Conservation (phyloP, 495 filamentous ascomycete species). For the Ascobolus immersus region DNA sequence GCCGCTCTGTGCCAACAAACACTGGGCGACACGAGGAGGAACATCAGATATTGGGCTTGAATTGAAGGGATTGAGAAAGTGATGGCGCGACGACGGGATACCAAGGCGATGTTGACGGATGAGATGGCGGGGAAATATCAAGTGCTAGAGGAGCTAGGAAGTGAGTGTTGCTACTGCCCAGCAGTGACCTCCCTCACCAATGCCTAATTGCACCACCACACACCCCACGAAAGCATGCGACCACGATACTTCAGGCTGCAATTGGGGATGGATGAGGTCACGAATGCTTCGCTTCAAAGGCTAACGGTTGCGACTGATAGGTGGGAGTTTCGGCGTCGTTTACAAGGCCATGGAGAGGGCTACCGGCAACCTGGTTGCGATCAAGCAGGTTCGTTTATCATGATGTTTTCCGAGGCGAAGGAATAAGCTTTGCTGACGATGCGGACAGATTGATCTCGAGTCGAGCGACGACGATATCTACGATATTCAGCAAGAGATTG, state of each 20-base stretch:
- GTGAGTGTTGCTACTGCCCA: conserved; percentile 6
- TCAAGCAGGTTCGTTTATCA: conserved; percentile 24
- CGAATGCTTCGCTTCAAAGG: conserved; percentile 3
- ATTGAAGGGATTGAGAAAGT: too few relatives aligned
- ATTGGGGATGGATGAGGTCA: neutral
- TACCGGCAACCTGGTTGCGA: conserved; percentile 14
- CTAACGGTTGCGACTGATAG: conserved; percentile 14
- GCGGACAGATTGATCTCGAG: conserved; percentile 95
- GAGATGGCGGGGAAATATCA: conserved; percentile 13
- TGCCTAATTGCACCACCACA: too few relatives aligned
- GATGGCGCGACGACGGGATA: too few relatives aligned
- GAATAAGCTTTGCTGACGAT: conserved; percentile 29
- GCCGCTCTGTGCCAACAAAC: too few relatives aligned
- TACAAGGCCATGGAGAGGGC: conserved; percentile 40
- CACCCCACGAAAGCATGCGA: neutral
- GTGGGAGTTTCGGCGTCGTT: conserved; percentile 85
- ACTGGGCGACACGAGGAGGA: too few relatives aligned
- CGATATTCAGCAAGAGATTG: conserved; percentile 96
- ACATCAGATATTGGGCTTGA: too few relatives aligned
- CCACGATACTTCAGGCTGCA: neutral
- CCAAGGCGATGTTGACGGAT: too few relatives aligned
- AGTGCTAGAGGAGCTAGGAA: conserved; percentile 15
- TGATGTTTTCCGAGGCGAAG: neutral
- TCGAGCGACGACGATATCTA: conserved; percentile 96
- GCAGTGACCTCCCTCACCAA: neutral